A percentile compares a stretch with the other conserved stretches of the same genome.
phyloP scores from a whole-genome alignment of 1,284 basidiomycete species.

The Austroboletus novae-zelandiae region DNA sequence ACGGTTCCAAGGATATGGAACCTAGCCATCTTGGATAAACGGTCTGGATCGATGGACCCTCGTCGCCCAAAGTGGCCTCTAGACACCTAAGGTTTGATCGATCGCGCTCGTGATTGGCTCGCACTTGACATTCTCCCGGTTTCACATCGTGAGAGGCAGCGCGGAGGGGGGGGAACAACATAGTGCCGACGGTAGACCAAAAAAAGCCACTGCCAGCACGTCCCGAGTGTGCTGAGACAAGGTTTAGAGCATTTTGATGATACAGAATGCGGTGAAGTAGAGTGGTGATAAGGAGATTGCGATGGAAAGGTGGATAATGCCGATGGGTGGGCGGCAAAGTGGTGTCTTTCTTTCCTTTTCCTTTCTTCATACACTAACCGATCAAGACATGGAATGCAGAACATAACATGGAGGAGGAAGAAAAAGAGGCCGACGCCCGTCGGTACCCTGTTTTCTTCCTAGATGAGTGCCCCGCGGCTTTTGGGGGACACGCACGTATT shows the following conservation, averaged over 20 bases:
- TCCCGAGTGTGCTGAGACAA: conserved; percentile 16
- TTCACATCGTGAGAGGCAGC: conserved; percentile 15
- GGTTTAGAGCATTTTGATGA: not conserved
- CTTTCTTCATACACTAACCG: not conserved
- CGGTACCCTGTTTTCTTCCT: not conserved
- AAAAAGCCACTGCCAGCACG: conserved; percentile 6
- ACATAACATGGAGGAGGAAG: not conserved
- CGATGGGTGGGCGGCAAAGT: not conserved
- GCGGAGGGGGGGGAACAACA: conserved; percentile 4
- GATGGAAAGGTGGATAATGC: not conserved
- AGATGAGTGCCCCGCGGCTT: not conserved
- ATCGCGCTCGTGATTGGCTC: conserved; percentile 15
- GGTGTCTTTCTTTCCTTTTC: not conserved
- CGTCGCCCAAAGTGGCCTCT: conserved; percentile 5
- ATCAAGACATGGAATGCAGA: not conserved
- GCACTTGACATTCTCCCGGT: not conserved
- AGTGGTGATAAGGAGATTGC: not conserved
- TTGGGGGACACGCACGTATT: conserved; percentile 8
- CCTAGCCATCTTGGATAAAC: conserved; percentile 5
- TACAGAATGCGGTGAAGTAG: not conserved
- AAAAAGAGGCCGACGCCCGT: not conserved
- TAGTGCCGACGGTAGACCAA: conserved; percentile 8
- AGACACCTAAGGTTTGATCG: conserved; percentile 18
- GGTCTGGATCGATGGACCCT: conserved; percentile 10
- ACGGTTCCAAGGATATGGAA: conserved; percentile 4